These are phyloP conservation scores for Kuraishia hungarica DNA, from an alignment of 805 yeast genomes.

Conservation along the genomic window DNA sequence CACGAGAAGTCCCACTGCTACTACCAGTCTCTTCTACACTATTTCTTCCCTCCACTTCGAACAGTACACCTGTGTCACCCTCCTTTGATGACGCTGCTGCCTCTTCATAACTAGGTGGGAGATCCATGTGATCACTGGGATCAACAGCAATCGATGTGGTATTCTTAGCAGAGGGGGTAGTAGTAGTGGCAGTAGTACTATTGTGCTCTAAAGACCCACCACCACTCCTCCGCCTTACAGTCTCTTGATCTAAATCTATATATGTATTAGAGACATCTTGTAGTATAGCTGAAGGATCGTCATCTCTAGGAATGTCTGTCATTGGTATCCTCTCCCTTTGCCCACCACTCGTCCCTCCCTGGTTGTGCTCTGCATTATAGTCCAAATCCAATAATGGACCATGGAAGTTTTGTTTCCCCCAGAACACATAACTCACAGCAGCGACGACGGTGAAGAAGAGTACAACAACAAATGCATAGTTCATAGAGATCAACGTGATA, in stretches of 20 bases:
- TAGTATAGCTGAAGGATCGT: neutral
- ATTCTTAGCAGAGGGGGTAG: too few relatives aligned
- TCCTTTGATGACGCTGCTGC: neutral
- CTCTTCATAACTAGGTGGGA: neutral
- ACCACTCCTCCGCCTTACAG: neutral
- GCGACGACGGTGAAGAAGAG: conserved; percentile 35
- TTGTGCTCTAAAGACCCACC: neutral
- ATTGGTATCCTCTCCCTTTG: neutral
- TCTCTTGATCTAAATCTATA: neutral
- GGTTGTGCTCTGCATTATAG: neutral
- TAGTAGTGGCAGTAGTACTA: too few relatives aligned
- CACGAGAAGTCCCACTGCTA: too few relatives aligned
- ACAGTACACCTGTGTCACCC: neutral
- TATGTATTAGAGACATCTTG: neutral
- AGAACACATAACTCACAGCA: conserved; percentile 40
- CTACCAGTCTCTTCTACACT: neutral
- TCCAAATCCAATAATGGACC: conserved; percentile 48
- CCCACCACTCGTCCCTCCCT: neutral
- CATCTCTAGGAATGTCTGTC: neutral
- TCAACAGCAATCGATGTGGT: neutral
- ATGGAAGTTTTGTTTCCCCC: conserved; percentile 57
- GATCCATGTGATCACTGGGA: neutral
- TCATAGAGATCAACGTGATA: conserved; percentile 40
- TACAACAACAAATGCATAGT: conserved; percentile 62
- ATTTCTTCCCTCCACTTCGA: neutral